These are phyloP conservation scores for Globisporangium carolinianum DNA, from an alignment of 352 stramenopile species.

Conservation along the genomic window DNA sequence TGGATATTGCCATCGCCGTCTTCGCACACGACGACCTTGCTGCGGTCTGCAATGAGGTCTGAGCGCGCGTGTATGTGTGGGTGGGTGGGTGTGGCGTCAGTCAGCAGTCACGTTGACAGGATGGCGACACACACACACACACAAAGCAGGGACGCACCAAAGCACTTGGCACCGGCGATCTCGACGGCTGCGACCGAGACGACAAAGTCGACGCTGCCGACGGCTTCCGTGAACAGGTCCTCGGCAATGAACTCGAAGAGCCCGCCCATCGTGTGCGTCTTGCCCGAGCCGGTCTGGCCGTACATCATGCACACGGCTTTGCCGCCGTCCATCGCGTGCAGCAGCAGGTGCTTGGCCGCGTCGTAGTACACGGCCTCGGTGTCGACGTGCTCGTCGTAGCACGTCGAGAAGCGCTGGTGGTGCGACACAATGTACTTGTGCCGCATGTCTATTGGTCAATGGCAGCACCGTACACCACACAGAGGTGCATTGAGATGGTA, in stretches of 20 bases:
- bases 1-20: conserved; percentile 54
- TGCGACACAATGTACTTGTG: conserved; percentile 82
- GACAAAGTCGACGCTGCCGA: conserved; percentile 38
- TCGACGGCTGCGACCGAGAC: conserved; percentile 50
- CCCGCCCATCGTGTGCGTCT: conserved; percentile 92
- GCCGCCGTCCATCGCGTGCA: conserved; percentile 50
- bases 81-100: conserved; percentile 18
- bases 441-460: conserved; percentile 57
- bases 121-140: conserved; percentile 14
- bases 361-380: conserved; percentile 67
- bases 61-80: too few species aligned
- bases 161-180: conserved; percentile 61
- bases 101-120: conserved; percentile 85
- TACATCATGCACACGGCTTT: conserved; percentile 88
- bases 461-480: too few species aligned
- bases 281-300: conserved; percentile 93
- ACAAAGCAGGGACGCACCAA: too few species aligned
- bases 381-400: conserved; percentile 64
- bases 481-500: too few species aligned
- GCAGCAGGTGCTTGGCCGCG: conserved; percentile 32
- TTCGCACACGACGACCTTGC: conserved; percentile 42
- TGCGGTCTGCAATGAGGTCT: background rate
- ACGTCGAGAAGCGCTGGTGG: conserved; percentile 65
- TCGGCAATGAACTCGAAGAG: conserved; percentile 54
- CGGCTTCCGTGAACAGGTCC: conserved; percentile 52